Conservation (phyloP, 352 stramenopile genomes). For the Peronosclerospora sorghi region DNA sequence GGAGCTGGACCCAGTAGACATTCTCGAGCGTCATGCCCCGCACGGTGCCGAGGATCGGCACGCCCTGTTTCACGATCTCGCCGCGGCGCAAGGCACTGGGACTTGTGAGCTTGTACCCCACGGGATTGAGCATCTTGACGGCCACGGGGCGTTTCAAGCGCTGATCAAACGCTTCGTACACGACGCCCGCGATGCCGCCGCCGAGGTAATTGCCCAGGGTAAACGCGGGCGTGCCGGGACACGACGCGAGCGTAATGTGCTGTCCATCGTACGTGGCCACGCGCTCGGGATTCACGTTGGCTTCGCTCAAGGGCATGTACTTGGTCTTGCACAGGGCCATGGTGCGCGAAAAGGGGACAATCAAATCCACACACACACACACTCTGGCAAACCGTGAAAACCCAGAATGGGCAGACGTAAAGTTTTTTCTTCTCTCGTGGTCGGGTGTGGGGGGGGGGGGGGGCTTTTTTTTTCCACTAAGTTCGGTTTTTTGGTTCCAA, state of each 20-base stretch:
- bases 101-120: conserved; percentile 88
- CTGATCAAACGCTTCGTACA: conserved; percentile 86
- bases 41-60: conserved; percentile 34
- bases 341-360: no score
- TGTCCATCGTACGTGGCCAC: conserved; percentile 73
- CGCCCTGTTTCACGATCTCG: conserved; percentile 78
- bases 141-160: conserved; percentile 77
- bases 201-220: conserved; percentile 88
- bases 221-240: conserved; percentile 28
- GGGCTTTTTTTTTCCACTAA: conserved; percentile 2
- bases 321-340: conserved; percentile 60
- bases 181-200: conserved; percentile 85
- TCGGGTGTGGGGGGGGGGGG: neutral
- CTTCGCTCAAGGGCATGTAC: conserved; percentile 83
- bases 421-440: no score
- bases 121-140: conserved; percentile 96
- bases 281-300: conserved; percentile 62
- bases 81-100: conserved; percentile 58
- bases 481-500: neutral
- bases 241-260: conserved; percentile 39
- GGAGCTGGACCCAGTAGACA: conserved; percentile 67
- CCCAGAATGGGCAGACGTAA: no score
- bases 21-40: conserved; percentile 64
- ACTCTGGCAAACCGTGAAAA: no score
- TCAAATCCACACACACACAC: no score